phyloP scores from a whole-genome alignment of 1,139 yeast genomes.

The Hyphopichia wangnamkhiaoensis region DNA sequence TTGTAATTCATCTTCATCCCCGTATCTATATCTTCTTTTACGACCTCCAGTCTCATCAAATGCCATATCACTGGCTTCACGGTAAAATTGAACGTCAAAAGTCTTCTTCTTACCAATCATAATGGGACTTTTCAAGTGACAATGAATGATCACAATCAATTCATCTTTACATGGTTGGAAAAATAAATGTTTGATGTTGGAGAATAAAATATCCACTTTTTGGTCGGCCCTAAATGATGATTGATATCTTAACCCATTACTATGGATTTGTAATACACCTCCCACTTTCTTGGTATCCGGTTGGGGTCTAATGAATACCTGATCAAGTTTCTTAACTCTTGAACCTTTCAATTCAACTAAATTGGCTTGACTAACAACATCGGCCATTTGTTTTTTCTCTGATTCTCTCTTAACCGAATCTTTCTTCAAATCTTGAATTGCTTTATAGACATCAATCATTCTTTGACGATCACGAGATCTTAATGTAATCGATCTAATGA shows the following conservation, averaged over 20 bases:
- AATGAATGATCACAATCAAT: constrained; percentile 86
- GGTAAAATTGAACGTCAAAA: constrained; percentile 90
- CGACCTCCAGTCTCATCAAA: constrained; percentile 97
- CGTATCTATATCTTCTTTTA: constrained; percentile 86
- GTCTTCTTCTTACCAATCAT: constrained; percentile 97
- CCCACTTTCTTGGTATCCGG: constrained; percentile 96
- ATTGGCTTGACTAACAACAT: constrained; percentile 90
- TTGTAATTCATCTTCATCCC: constrained; percentile 97
- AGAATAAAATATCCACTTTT: constrained; percentile 81
- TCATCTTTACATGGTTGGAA: constrained; percentile 98
- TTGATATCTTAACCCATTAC: constrained; percentile 93
- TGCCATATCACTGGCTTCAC: constrained; percentile 96
- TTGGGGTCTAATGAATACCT: constrained; percentile 89
- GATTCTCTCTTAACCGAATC: constrained; percentile 88
- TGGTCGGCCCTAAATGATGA: constrained; percentile 82
- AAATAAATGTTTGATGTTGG: constrained; percentile 88
- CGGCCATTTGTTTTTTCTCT: constrained; percentile 90
- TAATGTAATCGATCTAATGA: constrained; percentile 82
- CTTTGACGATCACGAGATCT: constrained; percentile 91
- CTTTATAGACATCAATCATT: constrained; percentile 87
- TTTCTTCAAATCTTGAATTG: constrained; percentile 89
- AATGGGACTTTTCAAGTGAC: constrained; percentile 88
- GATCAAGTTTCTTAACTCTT: constrained; percentile 83
- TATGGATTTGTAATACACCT: constrained; percentile 89
- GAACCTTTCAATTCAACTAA: constrained; percentile 76